Evolutionary conservation across 352 stramenopile species (phyloP).

Genomic region (Globisporangium sylvaticum): DNA sequence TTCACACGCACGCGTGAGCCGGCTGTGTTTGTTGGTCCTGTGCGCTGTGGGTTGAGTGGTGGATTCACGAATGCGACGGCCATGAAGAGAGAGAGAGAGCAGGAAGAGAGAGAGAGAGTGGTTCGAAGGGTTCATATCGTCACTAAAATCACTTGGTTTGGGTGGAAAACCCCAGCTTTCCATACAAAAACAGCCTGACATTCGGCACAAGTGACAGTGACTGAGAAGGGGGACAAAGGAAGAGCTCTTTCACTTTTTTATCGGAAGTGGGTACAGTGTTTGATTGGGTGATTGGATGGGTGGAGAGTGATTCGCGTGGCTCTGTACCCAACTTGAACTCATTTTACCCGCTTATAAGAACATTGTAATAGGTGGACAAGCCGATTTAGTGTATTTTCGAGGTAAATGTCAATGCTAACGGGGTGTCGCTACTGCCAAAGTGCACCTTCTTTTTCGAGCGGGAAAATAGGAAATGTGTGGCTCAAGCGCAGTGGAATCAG

Average conservation of each 20-base stretch:
- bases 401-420: too few relatives aligned
- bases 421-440: background rate
- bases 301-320: background rate
- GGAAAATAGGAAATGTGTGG: background rate
- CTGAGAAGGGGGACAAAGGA: background rate
- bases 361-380: background rate
- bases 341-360: background rate
- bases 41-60: too few relatives aligned
- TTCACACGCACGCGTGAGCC: too few relatives aligned
- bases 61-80: too few relatives aligned
- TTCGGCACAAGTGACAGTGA: background rate
- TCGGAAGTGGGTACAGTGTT: constrained; percentile 1
- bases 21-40: too few relatives aligned
- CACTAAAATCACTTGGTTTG: too few relatives aligned
- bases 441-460: constrained; percentile 1
- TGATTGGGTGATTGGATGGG: background rate
- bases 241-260: background rate
- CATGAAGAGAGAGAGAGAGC: too few relatives aligned
- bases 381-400: too few relatives aligned
- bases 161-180: background rate
- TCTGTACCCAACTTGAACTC: background rate
- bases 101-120: too few relatives aligned
- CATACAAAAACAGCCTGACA: background rate
- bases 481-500: background rate
- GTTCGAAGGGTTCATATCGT: too few relatives aligned